Evolutionary conservation across 2,329 filamentous ascomycete genomes (phyloP), one percentile per base, ranked within the genome.

Genomic region (Colletotrichum orchidophilum): DNA sequence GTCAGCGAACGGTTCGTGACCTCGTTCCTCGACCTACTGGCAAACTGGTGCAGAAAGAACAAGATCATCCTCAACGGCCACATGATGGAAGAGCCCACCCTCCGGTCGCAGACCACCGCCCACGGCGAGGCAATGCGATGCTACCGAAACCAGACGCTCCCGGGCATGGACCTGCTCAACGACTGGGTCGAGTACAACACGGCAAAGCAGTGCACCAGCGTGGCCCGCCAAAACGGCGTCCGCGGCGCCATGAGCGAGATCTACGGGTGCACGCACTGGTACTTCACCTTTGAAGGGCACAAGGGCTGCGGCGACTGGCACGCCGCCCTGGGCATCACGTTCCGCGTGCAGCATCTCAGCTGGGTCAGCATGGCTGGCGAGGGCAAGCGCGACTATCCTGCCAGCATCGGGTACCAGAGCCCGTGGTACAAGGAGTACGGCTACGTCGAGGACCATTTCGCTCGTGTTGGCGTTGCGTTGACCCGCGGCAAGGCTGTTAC

Each of bases 301-400:
- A 80, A 80, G 74, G 77, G 76, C 3, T 77, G 75, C 35, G 78
- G 78, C 15, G 78, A 80, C 69, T 80, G 78, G 78, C 78, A 80
- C 63, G 78, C 78, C 9, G 78, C 78, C 0, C 74, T 80, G 3
- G 78, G 78, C 13, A 78, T 80, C 31, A 80, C 78, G 15, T 78
- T 79, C 21, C 74, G 78, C 26, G 77, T 78, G 8, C 78, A 76
- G 54, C 78, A 80, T 60, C 74, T 80, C 3, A 73, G 76, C 13
- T 80, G 79, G 79, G 63, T 78, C 18, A 78, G 75, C 66, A 80
- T 80, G 78, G 74, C 75, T 1, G 79, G 78, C 31, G 78, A 80
- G 70, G 78, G 74, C 1, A 80, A 79, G 71, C 73, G 78, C 42
- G 77, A 80, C 50, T 80, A 78, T 57, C 78, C 78, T 9, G 78